Evolutionary conservation across 176 grass and related monocot genomes (phyloP).

Genomic region (Oryza punctata): DNA sequence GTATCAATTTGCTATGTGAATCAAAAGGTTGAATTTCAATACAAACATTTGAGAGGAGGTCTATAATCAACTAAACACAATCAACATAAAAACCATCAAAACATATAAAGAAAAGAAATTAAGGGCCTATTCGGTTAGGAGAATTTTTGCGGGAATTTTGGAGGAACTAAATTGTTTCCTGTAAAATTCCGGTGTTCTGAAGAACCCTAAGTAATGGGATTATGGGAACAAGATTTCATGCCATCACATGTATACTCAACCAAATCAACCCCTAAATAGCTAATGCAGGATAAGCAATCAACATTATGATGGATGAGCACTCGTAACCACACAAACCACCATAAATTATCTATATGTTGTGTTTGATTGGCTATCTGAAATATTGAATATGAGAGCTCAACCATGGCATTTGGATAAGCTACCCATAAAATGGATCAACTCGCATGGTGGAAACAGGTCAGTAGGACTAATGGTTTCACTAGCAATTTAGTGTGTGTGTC

Average conservation of each 20-base stretch:
- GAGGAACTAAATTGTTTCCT: no score
- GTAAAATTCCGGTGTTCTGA: no score
- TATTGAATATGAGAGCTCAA: background rate
- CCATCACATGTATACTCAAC: background rate
- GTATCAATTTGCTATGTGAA: background rate
- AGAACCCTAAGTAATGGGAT: background rate
- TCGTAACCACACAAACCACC: conserved; percentile 1
- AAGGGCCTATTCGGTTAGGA: no score
- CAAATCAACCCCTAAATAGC: background rate
- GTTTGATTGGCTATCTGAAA: background rate
- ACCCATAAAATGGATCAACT: background rate
- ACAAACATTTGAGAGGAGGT: background rate
- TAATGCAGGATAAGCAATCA: background rate
- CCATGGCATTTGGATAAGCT: background rate
- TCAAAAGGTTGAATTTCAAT: background rate
- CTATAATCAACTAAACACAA: background rate
- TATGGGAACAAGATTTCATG: background rate
- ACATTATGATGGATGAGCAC: conserved; percentile 7
- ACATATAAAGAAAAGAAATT: background rate
- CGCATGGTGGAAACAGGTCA: background rate
- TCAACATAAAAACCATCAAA: background rate
- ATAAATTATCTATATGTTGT: background rate
- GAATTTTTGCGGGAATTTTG: no score
- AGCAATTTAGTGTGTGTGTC: background rate
- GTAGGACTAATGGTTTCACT: background rate